A percentile compares a stretch with the other conserved stretches of the same genome.
phyloP scores from a whole-genome alignment of 192 early-diverging fungal species.

The Haplosporangium gracile region DNA sequence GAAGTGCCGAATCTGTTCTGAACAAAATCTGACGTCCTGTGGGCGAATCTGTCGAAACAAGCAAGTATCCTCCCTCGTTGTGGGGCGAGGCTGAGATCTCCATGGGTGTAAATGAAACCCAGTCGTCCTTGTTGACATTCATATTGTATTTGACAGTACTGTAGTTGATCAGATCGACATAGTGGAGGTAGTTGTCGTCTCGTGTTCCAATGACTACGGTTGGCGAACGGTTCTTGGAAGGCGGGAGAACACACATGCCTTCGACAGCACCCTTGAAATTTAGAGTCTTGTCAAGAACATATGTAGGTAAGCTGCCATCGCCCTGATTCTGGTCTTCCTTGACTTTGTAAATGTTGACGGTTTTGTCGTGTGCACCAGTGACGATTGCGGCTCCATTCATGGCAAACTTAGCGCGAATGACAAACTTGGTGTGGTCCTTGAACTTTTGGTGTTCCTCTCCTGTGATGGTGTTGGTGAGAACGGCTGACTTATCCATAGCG shows the following conservation, averaged over 20 bases:
- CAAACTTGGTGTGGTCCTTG: constrained; percentile 80
- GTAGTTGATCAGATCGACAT: constrained; percentile 65
- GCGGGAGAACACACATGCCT: constrained; percentile 70
- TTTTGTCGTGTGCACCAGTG: constrained; percentile 80
- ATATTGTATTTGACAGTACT: constrained; percentile 68
- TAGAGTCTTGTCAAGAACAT: constrained; percentile 58
- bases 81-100: constrained; percentile 69
- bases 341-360: constrained; percentile 71
- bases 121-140: constrained; percentile 84
- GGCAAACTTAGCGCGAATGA: constrained; percentile 72
- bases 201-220: constrained; percentile 73
- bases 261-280: constrained; percentile 75
- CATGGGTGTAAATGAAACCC: constrained; percentile 88
- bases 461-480: constrained; percentile 59
- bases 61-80: constrained; percentile 65
- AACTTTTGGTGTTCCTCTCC: constrained; percentile 67
- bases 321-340: constrained; percentile 4
- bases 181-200: constrained; percentile 81
- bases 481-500: constrained; percentile 65
- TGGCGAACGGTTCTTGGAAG: constrained; percentile 15
- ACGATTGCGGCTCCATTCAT: constrained; percentile 68
- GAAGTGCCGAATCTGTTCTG: constrained; percentile 57
- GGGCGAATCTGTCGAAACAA: constrained; percentile 76
- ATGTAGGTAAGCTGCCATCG: constrained; percentile 12
- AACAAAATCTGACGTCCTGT: constrained; percentile 78